Evolutionary conservation across 768 basidiomycete genomes (phyloP).

Genomic region (Leccinum broughii): DNA sequence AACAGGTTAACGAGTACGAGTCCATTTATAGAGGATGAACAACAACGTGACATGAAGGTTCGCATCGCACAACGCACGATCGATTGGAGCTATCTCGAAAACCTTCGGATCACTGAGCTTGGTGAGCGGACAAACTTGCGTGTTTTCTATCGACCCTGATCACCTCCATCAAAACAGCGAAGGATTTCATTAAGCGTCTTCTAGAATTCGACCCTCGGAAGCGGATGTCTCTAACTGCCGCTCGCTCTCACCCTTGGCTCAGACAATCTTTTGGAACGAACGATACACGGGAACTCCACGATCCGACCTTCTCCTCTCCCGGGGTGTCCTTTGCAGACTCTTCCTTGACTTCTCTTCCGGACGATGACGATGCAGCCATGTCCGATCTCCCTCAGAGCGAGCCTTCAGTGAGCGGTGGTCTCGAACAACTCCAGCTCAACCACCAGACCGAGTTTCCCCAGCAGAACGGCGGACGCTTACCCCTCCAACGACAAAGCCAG

Average conservation of each 20-base stretch:
- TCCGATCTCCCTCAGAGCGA: slow-evolving; percentile 12
- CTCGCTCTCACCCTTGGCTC: slow-evolving; percentile 81
- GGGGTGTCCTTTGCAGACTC: slow-evolving; percentile 16
- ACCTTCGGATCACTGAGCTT: slow-evolving; percentile 39
- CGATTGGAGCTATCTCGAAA: slow-evolving; percentile 56
- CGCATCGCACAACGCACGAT: slow-evolving; percentile 59
- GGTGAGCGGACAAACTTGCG: slow-evolving; percentile 40
- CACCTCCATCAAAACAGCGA: slow-evolving; percentile 47
- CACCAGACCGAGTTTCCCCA: slow-evolving; percentile 14
- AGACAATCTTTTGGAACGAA: slow-evolving; percentile 1
- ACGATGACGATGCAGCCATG: slow-evolving; percentile 24
- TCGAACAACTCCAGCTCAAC: slow-evolving; percentile 37
- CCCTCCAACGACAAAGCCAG: slow-evolving; percentile 49
- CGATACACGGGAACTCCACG: slow-evolving; percentile 1
- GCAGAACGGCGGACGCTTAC: slow-evolving; percentile 17
- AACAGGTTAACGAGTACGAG: slow-evolving; percentile 71
- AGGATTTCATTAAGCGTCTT: slow-evolving; percentile 66
- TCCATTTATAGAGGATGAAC: slow-evolving; percentile 82
- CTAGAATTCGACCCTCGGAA: slow-evolving; percentile 60
- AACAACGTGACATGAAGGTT: slow-evolving; percentile 55
- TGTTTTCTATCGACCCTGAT: slow-evolving; percentile 1
- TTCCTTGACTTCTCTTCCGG: slow-evolving; percentile 24
- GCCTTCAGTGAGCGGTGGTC: slow-evolving; percentile 33
- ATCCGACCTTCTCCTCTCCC: slow-evolving; percentile 10
- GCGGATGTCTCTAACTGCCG: slow-evolving; percentile 72